phyloP scores from a whole-genome alignment of 2,329 filamentous ascomycete genomes.

The Hymenotorrendiella dingleyae region DNA sequence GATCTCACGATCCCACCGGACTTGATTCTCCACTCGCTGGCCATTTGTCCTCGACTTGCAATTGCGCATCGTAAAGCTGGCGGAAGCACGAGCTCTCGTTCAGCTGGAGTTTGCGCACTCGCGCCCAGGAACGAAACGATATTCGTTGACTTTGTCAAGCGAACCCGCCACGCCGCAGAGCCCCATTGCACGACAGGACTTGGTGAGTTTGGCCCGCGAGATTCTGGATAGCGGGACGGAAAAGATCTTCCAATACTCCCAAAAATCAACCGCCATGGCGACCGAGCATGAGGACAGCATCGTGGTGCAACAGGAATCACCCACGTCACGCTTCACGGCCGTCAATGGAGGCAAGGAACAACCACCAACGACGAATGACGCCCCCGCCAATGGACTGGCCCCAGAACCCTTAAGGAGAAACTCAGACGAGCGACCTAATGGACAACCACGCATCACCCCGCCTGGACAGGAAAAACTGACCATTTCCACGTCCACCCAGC shows the following conservation, averaged over 20 bases:
- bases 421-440: conserved; percentile 28
- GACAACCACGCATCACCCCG: conserved; percentile 27
- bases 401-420: conserved; percentile 18
- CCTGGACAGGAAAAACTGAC: conserved; percentile 31
- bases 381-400: conserved; percentile 14
- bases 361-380: conserved; percentile 12
- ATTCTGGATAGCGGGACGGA: conserved; percentile 13
- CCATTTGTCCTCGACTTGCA: conserved; percentile 1
- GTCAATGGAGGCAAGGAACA: conserved; percentile 24
- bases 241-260: not conserved
- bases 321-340: conserved; percentile 31
- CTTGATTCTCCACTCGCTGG: not conserved
- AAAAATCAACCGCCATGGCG: conserved; percentile 9
- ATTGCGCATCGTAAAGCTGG: conserved; percentile 15
- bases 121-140: conserved; percentile 12
- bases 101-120: conserved; percentile 15
- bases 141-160: conserved; percentile 11
- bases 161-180: conserved; percentile 15
- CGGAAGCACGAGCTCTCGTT: conserved; percentile 15
- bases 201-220: conserved; percentile 21
- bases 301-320: conserved; percentile 20
- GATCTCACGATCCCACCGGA: too few relatives aligned
- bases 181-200: conserved; percentile 16
- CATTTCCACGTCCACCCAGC: conserved; percentile 25
- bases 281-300: conserved; percentile 15